Evolutionary conservation across 345 rosid genomes (phyloP).

Genomic region (Heritiera fomes): DNA sequence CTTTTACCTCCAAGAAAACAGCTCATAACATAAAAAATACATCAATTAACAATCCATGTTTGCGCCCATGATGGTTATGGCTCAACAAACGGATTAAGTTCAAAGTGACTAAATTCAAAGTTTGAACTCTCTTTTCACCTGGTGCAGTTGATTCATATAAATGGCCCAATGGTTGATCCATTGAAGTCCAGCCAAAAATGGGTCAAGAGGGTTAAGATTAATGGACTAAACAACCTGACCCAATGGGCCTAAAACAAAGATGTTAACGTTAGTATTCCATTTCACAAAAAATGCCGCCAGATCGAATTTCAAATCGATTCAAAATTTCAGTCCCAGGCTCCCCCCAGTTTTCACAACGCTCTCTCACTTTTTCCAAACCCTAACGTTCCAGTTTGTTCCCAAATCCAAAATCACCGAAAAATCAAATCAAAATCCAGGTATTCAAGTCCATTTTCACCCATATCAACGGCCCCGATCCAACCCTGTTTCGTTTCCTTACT

Average conservation of each 20-base stretch:
- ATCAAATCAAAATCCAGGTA: no score
- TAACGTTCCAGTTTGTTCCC: slow-evolving; percentile 27
- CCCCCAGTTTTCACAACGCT: slow-evolving; percentile 12
- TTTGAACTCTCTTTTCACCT: no score
- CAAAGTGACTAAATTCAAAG: no score
- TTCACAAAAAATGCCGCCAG: slow-evolving; percentile 25
- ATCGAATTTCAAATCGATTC: slow-evolving; percentile 48
- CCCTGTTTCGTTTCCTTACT: background rate
- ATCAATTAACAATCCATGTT: no score
- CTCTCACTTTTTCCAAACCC: slow-evolving; percentile 31
- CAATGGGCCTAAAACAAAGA: slow-evolving; percentile 14
- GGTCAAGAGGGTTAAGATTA: background rate
- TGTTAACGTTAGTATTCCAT: slow-evolving; percentile 9
- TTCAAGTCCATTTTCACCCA: background rate
- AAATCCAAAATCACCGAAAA: background rate
- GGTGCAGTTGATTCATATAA: background rate
- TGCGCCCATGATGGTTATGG: no score
- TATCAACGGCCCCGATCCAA: slow-evolving; percentile 20
- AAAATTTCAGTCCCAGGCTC: slow-evolving; percentile 25
- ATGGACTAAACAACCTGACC: background rate
- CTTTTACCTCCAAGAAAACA: no score
- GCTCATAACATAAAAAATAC: no score
- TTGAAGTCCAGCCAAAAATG: background rate
- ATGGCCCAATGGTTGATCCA: background rate
- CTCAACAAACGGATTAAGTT: no score